phyloP scores from a whole-genome alignment of 805 yeast species.

The Babjeviella inositovora region DNA sequence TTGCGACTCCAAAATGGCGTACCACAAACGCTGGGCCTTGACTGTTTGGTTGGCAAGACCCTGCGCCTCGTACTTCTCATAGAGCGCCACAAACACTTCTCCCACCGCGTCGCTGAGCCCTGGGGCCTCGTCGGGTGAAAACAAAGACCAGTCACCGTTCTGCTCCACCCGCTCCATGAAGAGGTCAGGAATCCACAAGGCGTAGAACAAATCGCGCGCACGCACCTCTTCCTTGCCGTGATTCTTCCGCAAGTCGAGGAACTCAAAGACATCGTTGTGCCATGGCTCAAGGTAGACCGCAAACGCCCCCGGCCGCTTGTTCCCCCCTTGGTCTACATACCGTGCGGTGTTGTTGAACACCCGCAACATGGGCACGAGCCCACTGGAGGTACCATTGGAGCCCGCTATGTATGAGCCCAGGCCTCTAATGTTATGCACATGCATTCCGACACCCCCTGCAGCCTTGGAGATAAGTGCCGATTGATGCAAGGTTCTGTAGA shows the following conservation, averaged over 20 bases:
- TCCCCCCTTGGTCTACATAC: constrained; percentile 97
- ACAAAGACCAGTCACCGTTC: constrained; percentile 73
- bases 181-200: constrained; percentile 88
- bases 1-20: constrained; percentile 78
- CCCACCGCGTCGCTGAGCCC: constrained; percentile 78
- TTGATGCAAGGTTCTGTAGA: constrained; percentile 75
- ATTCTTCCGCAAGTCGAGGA: constrained; percentile 75
- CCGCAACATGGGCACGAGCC: constrained; percentile 90
- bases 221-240: constrained; percentile 91
- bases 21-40: constrained; percentile 86
- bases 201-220: constrained; percentile 87
- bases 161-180: constrained; percentile 83
- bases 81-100: constrained; percentile 61
- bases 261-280: constrained; percentile 86
- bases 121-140: constrained; percentile 81
- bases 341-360: constrained; percentile 94
- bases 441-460: constrained; percentile 93
- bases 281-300: constrained; percentile 92
- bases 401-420: constrained; percentile 83
- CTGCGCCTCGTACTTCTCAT: constrained; percentile 56
- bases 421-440: constrained; percentile 75
- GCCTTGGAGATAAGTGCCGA: constrained; percentile 86
- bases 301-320: constrained; percentile 95
- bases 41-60: constrained; percentile 49
- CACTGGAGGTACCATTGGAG: constrained; percentile 85